Evolutionary conservation across 108 stramenopile species (phyloP), one percentile per base, ranked within the genome.

Genomic region (Cylindrotheca closterium): DNA sequence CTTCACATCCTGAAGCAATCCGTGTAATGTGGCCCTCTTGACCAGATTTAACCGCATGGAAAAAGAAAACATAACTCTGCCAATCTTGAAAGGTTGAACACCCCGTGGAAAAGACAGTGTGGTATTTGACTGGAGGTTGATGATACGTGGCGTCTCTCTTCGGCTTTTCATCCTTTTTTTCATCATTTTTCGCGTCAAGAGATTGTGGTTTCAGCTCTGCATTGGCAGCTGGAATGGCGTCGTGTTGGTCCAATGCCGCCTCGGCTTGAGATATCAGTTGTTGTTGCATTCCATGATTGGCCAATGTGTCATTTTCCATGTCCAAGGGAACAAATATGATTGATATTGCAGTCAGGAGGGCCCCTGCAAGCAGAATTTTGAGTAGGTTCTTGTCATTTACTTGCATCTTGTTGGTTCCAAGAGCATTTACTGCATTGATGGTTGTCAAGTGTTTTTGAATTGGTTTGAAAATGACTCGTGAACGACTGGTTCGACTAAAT

Each of bases 31-130:
- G 58, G 24, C 97, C 97, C 33, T 77, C 82, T 60, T 96, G 95
- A 5, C 81, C 70, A 47, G 86, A 86, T 47, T 71, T 70, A 27
- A 70, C 1, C 18, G 89, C 83, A 34, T 76, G 87, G 73, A 80
- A 93, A 67, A 96, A 98, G 25, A 98, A 77, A 22, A 89, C 63
- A 51, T 93, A 89, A 0, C 93, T 84, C 71, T 98, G 96, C 97
- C 97, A 98, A 64, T 91, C 85, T 73, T 98, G 96, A 65, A 81
- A 95, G 33, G 63, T 61, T 25, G 85, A 90, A 73, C 97, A 98
- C 46, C 82, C 87, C 5, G 93, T 94, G 23, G 86, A 86, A 71
- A 96, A 96, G 30, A 87, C 60, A 17, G 82, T 60, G 61, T 92
- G 87, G 55, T 86, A 83, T 15, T 42, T 42, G 15, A 42, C 37